Base-by-base conservation (phyloP, 257 asterid species). In the Solanum sejunctum region DNA sequence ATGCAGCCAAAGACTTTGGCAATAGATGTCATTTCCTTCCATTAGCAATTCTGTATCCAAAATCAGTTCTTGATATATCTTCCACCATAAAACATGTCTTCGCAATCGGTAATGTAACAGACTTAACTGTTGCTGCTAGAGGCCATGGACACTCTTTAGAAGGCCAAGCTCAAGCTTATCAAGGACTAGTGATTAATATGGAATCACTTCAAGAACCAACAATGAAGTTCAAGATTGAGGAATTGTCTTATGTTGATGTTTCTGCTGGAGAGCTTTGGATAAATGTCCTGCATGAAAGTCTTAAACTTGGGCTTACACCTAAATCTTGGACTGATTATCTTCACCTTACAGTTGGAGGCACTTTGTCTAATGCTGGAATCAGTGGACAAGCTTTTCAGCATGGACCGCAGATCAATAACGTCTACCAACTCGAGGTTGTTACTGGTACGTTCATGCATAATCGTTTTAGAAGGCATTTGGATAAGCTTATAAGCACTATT, bases 291-390 rank as follows among this genome's bases (percentile, higher is more conserved):
- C 92, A 90, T 83, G 94, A 92, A 87, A 90, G 97, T 57, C 91
- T 95, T 69, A 90, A 93, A 87, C 88, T 81, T 52, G 99, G 99
- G 13, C 89, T 96, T 12, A 79, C 99, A 0, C 99, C 99, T 17
- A 92, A 90, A 83, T 96, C 98, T 7, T 96, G 99, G 98, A 95
- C 98, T 6, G 97, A 95, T 87, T 96, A 95, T 88, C 94, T 96
- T 79, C 97, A 91, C 87, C 97, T 96, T 69, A 92, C 97, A 1
- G 97, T 96, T 39, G 99, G 99, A 7, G 99, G 99, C 5, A 96
- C 99, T 41, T 82, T 95, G 85, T 96, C 98, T 10, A 92, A 95
- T 81, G 98, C 94, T 7, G 99, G 99, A 58, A 90, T 96, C 72
- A 96, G 99, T 58, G 98, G 99, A 61, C 98, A 96, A 85, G 98